Conservation (phyloP, 169 alveolate species). For the Plasmodium chabaudi region DNA sequence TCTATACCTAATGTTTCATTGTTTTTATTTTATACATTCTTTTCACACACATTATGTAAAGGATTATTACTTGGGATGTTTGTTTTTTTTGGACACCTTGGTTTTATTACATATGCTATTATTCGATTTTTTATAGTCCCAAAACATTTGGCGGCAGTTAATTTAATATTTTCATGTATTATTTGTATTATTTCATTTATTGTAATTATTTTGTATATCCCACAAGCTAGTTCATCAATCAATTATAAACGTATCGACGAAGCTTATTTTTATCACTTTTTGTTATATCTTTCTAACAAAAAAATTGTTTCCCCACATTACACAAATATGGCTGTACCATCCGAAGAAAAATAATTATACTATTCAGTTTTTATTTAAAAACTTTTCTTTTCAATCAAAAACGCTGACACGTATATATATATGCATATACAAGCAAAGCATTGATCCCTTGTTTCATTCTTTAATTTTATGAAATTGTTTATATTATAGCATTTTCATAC, state of each 20-base stretch:
- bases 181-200: conserved; percentile 22
- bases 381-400: no score
- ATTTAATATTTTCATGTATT: conserved; percentile 37
- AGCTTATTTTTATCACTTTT: conserved; percentile 17
- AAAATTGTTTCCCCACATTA: conserved; percentile 7
- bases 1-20: conserved; percentile 17
- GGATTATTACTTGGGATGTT: conserved; percentile 28
- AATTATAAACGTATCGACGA: conserved; percentile 7
- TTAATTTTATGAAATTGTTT: no score
- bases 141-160: neutral
- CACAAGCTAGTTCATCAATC: conserved; percentile 8
- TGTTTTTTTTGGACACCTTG: conserved; percentile 19
- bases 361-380: no score
- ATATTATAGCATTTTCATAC: no score
- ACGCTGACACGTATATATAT: neutral
- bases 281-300: conserved; percentile 5
- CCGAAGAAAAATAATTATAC: neutral
- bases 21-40: conserved; percentile 23
- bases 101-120: conserved; percentile 3
- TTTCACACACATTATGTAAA: conserved; percentile 11
- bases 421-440: neutral
- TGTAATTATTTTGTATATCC: conserved; percentile 36
- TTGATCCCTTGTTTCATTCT: no score
- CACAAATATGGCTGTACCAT: neutral
- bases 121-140: neutral